These are phyloP conservation scores for Aspergillus panamensis DNA, from an alignment of 495 filamentous ascomycete genomes.

Conservation along the genomic window DNA sequence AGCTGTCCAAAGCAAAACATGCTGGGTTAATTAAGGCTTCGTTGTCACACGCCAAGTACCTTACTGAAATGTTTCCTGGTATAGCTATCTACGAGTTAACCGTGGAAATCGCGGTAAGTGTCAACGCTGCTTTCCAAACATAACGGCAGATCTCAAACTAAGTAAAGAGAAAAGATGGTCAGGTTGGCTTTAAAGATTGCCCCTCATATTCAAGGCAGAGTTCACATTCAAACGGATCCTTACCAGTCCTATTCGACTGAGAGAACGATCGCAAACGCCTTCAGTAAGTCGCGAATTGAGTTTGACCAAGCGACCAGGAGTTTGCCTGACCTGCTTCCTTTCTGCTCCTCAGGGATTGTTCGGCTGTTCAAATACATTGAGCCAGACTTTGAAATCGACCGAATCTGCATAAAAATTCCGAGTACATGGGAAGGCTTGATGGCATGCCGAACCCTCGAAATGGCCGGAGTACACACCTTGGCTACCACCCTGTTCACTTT, in stretches of 20 bases:
- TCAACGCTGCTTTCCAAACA: neutral
- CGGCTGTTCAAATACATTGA: slow-evolving; percentile 46
- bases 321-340: neutral
- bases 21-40: slow-evolving; percentile 44
- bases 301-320: neutral
- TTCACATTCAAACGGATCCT: slow-evolving; percentile 63
- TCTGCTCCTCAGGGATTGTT: slow-evolving; percentile 40
- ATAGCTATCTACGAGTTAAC: slow-evolving; percentile 49
- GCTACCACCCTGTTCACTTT: slow-evolving; percentile 61
- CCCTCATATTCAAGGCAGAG: slow-evolving; percentile 48
- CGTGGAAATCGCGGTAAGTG: slow-evolving; percentile 51
- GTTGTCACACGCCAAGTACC: slow-evolving; percentile 34
- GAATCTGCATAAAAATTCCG: slow-evolving; percentile 62
- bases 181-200: slow-evolving; percentile 51
- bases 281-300: slow-evolving; percentile 38
- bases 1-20: slow-evolving; percentile 52
- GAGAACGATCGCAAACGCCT: slow-evolving; percentile 53
- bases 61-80: slow-evolving; percentile 34
- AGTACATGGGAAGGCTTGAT: slow-evolving; percentile 62
- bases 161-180: slow-evolving; percentile 39
- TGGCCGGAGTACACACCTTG: slow-evolving; percentile 50
- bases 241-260: slow-evolving; percentile 50
- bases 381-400: slow-evolving; percentile 43
- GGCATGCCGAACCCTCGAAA: slow-evolving; percentile 56
- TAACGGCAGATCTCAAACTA: neutral